These are phyloP conservation scores for Fusarium albosuccineum DNA, from an alignment of 2,329 filamentous ascomycete genomes.

Conservation along the genomic window DNA sequence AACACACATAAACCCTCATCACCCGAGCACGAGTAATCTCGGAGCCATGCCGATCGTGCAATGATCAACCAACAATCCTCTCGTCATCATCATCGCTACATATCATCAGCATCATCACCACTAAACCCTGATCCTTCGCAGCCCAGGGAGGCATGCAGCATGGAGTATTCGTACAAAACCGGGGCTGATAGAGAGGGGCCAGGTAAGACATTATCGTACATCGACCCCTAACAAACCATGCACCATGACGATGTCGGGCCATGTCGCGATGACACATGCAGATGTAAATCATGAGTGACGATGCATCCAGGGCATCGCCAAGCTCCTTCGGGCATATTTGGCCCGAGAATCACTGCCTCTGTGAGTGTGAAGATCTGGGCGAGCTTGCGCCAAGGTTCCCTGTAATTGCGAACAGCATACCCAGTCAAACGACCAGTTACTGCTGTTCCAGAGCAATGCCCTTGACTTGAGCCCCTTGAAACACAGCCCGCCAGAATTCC, in stretches of 20 bases:
- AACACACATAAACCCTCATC: conserved; percentile 17
- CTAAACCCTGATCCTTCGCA: conserved; percentile 11
- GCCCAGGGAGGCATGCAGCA: neutral
- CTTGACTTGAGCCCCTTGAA: no score
- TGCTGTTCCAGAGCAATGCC: no score
- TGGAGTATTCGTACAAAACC: neutral
- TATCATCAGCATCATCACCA: neutral
- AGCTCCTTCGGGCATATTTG: neutral
- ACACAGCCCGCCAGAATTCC: no score
- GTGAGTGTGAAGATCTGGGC: neutral
- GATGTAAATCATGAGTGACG: conserved; percentile 12
- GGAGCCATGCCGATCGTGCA: conserved; percentile 25
- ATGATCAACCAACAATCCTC: conserved; percentile 21
- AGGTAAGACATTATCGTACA: conserved; percentile 3
- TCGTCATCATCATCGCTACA: no score
- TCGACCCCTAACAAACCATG: conserved; percentile 20
- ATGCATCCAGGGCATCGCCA: conserved; percentile 10
- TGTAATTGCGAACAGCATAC: conserved; percentile 16
- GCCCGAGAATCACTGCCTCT: conserved; percentile 3
- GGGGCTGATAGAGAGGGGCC: neutral
- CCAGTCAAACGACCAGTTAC: neutral
- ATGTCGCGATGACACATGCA: conserved; percentile 9
- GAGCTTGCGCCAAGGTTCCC: conserved; percentile 16
- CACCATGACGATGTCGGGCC: conserved; percentile 23
- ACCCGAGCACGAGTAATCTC: conserved; percentile 12